These are phyloP conservation scores for Spergularia marina DNA, from an alignment of 148 eudicot species.

Conservation along the genomic window DNA sequence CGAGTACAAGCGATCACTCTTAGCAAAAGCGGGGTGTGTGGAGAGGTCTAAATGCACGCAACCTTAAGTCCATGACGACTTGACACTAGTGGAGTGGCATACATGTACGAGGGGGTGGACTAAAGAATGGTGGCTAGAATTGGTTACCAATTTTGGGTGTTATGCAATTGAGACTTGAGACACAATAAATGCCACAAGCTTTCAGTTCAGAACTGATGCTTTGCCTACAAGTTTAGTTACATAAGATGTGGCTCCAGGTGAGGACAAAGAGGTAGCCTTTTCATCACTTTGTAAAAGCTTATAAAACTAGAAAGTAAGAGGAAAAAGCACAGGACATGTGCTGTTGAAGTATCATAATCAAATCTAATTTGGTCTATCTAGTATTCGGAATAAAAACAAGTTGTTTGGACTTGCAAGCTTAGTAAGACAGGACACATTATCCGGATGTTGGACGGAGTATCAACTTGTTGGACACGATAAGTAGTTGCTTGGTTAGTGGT, in stretches of 20 bases:
- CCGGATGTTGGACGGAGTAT: constrained; percentile 7
- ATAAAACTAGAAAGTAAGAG: constrained; percentile 4
- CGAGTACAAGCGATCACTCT: no score
- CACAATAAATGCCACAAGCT: neutral
- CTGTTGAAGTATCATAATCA: constrained; percentile 24
- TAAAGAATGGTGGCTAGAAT: neutral
- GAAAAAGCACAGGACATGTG: constrained; percentile 1
- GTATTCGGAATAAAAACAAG: constrained; percentile 26
- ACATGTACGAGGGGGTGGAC: neutral
- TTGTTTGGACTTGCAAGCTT: constrained; percentile 18
- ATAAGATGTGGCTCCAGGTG: constrained; percentile 3
- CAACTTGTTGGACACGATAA: constrained; percentile 5
- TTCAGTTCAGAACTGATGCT: constrained; percentile 13
- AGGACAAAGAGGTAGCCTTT: constrained; percentile 16
- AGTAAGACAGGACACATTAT: constrained; percentile 10
- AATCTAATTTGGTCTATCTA: constrained; percentile 10
- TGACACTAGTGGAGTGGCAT: neutral
- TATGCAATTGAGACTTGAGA: neutral
- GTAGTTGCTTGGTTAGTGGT: constrained; percentile 8
- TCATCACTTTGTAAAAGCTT: constrained; percentile 18
- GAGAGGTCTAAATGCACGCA: neutral
- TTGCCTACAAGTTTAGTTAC: neutral
- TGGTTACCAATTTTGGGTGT: neutral
- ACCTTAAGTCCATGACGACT: neutral
- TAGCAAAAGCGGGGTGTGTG: no score